phyloP scores from a whole-genome alignment of 1,139 yeast genomes.

The Kodamaea suecica region DNA sequence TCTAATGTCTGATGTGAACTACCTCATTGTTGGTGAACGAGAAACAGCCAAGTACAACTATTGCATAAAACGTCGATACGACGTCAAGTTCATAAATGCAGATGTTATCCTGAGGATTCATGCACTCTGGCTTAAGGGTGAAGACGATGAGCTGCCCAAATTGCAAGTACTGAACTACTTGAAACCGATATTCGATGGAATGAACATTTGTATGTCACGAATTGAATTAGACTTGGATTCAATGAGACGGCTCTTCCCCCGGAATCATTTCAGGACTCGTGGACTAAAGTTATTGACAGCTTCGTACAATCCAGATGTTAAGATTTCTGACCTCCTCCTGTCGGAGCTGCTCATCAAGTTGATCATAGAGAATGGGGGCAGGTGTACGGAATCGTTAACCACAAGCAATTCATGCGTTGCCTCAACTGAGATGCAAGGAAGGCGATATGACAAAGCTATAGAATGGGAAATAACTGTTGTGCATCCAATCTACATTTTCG shows the following conservation, averaged over 20 bases:
- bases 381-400: slow-evolving; percentile 54
- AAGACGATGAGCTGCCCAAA: slow-evolving; percentile 23
- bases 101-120: slow-evolving; percentile 45
- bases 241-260: slow-evolving; percentile 11
- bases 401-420: slow-evolving; percentile 50
- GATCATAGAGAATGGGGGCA: slow-evolving; percentile 57
- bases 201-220: slow-evolving; percentile 54
- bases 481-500: slow-evolving; percentile 73
- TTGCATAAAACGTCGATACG: slow-evolving; percentile 57
- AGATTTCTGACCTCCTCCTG: slow-evolving; percentile 24
- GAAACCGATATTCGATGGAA: slow-evolving; percentile 46
- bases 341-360: slow-evolving; percentile 25
- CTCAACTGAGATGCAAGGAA: slow-evolving; percentile 54
- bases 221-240: slow-evolving; percentile 26
- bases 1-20: slow-evolving; percentile 64
- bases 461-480: slow-evolving; percentile 70
- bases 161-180: slow-evolving; percentile 21
- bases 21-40: slow-evolving; percentile 64
- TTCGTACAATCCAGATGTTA: slow-evolving; percentile 3
- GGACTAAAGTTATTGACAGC: slow-evolving; percentile 9
- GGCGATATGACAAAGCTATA: slow-evolving; percentile 58
- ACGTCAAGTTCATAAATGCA: slow-evolving; percentile 54
- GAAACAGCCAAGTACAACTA: slow-evolving; percentile 67
- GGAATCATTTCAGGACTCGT: slow-evolving; percentile 12
- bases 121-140: slow-evolving; percentile 54